Conservation (phyloP, 1,139 yeast genomes). For the Yamadazyma friedrichii region DNA sequence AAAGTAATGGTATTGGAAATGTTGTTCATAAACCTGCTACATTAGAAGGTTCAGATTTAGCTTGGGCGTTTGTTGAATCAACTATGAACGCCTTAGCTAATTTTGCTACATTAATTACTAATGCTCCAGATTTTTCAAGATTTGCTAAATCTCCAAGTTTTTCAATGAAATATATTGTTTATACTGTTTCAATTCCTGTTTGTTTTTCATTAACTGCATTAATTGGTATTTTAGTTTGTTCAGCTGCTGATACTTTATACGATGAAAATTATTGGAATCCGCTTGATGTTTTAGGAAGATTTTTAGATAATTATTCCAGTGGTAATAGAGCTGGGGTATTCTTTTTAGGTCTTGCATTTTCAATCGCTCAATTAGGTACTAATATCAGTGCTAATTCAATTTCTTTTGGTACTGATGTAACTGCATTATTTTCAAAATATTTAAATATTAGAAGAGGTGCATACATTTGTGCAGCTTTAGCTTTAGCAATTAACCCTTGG, state of each 20-base stretch:
- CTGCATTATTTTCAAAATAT: constrained; percentile 77
- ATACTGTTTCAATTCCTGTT: constrained; percentile 66
- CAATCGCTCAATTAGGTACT: constrained; percentile 87
- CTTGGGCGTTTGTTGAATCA: constrained; percentile 82
- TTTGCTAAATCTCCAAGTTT: constrained; percentile 57
- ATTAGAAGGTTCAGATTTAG: constrained; percentile 58
- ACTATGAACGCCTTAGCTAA: constrained; percentile 79
- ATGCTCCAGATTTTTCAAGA: constrained; percentile 89
- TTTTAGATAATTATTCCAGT: constrained; percentile 58
- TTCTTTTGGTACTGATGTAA: constrained; percentile 88
- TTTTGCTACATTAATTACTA: constrained; percentile 82
- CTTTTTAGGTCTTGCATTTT: constrained; percentile 72
- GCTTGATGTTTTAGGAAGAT: constrained; percentile 66
- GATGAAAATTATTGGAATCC: constrained; percentile 85
- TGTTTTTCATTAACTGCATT: constrained; percentile 79
- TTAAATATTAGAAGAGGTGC: constrained; percentile 82
- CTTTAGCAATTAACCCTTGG: constrained; percentile 87
- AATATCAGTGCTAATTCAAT: constrained; percentile 87
- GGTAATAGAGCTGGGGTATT: constrained; percentile 80
- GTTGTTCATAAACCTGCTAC: constrained; percentile 52
- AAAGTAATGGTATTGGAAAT: constrained; percentile 74
- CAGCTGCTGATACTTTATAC: constrained; percentile 71
- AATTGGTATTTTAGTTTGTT: constrained; percentile 83
- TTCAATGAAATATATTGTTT: constrained; percentile 42
- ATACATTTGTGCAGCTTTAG: constrained; percentile 74